Conservation (phyloP, 139 green algal genomes). For the Volvox reticuliferus region DNA sequence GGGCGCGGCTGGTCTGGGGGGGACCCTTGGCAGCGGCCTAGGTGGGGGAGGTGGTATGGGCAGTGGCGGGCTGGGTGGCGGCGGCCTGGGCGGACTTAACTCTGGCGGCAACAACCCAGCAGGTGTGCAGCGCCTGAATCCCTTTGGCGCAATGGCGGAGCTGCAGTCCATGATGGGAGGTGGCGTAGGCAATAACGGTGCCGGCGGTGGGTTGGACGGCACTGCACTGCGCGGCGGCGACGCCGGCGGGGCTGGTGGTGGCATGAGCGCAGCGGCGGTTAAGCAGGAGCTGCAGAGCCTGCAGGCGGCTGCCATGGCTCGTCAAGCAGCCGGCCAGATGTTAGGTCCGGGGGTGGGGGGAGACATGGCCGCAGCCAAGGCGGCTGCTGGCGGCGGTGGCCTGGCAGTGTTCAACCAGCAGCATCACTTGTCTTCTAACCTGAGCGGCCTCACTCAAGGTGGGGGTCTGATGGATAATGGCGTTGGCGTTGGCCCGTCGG, state of each 20-base stretch:
- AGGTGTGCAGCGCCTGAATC: slow-evolving; percentile 29
- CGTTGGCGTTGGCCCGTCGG: slow-evolving; percentile 16
- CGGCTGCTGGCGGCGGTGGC: neutral
- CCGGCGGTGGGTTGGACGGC: neutral
- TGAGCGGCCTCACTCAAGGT: neutral
- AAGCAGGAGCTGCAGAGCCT: slow-evolving; percentile 44
- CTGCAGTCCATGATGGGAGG: slow-evolving; percentile 32
- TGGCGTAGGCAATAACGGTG: neutral
- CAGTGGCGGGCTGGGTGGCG: neutral
- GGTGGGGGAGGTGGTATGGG: neutral
- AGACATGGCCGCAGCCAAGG: slow-evolving; percentile 6
- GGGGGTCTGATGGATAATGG: slow-evolving; percentile 32
- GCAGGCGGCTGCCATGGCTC: slow-evolving; percentile 14
- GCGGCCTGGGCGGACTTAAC: neutral
- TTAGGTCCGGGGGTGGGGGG: neutral
- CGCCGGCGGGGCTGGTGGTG: neutral
- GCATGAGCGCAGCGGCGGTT: slow-evolving; percentile 25
- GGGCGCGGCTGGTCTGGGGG: neutral
- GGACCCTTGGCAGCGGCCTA: neutral
- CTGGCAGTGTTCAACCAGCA: neutral
- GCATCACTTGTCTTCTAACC: slow-evolving; percentile 7
- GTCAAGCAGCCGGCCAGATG: neutral
- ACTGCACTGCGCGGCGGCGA: neutral
- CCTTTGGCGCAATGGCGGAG: slow-evolving; percentile 37
- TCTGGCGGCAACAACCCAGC: slow-evolving; percentile 5